Evolutionary conservation across 371 early-diverging fungal genomes (phyloP), one percentile per base, ranked within the genome.

Genomic region (Thermomucor indicae-seudaticae): DNA sequence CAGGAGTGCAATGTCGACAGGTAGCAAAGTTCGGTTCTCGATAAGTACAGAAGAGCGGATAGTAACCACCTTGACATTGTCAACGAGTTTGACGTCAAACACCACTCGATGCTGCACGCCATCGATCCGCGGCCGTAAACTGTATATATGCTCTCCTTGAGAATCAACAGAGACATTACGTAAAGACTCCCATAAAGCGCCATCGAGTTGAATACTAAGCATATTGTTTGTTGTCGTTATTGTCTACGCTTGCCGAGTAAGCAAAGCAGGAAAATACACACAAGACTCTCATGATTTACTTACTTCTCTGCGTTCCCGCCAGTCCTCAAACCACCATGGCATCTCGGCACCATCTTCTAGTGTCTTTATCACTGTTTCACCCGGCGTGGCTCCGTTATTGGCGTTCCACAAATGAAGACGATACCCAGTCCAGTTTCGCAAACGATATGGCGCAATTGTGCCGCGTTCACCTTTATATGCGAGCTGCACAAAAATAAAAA

Each of bases 271-370:
- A 23, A 27, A 51, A 41, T 11, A 22, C 17, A n/a, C 43, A 39
- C 35, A 42, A n/a, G 4, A 49, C n/a, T 12, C 11, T 34, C 27
- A 4, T n/a, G 19, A 2, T 24, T 19, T 17, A 6, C 63, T 53
- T 58, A 80, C 88, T 72, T 96, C 95, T 46, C 96, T 88, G 63
- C 86, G 85, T 41, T 83, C 85, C 39, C 91, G 78, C 97, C 97
- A 98, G 62, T 97, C 94, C 49, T 95, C 96, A 59, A 97, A 97
- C 35, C 91, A 83, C 95, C 96, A 98, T 5, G 92, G 85, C 27
- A 92, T 65, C 22, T 88, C 89, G 5, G 72, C 73, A 7, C 87
- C 87, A 56, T 93, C 84, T 20, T 75, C 65, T 10, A 95, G 63
- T 39, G 83, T 67, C 19, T 81, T 76, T 5, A 94, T 70, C 14